Evolutionary conservation across 2,329 filamentous ascomycete species (phyloP).

Genomic region (Hypoxylon sp.): DNA sequence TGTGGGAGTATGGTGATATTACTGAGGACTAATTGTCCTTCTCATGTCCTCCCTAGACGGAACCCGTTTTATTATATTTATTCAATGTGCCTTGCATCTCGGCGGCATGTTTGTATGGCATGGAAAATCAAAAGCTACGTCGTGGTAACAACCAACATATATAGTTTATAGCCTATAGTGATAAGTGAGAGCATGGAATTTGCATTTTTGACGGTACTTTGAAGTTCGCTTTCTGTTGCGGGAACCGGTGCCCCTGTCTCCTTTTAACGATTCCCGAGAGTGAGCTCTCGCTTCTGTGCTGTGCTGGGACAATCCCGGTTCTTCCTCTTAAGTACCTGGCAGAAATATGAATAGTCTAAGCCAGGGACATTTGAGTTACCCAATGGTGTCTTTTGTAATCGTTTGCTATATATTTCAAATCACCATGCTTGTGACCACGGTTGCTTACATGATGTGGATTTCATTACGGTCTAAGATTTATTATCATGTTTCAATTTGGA

Average conservation of each 20-base stretch:
- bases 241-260: not conserved
- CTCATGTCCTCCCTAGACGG: not conserved
- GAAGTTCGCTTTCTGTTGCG: not conserved
- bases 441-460: constrained; percentile 9
- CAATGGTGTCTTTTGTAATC: constrained; percentile 8
- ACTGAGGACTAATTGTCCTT: constrained; percentile 80
- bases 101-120: constrained; percentile 32
- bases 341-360: not conserved
- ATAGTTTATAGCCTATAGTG: constrained; percentile 11
- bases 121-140: constrained; percentile 25
- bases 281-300: too few species aligned
- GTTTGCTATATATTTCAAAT: constrained; percentile 15
- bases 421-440: not conserved
- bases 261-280: too few species aligned
- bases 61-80: constrained; percentile 9
- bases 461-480: not conserved
- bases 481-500: not conserved
- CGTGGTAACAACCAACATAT: constrained; percentile 11
- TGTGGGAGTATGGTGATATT: constrained; percentile 99
- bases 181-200: constrained; percentile 14
- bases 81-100: constrained; percentile 8
- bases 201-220: constrained; percentile 2
- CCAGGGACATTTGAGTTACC: not conserved
- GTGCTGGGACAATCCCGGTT: too few species aligned
- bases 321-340: too few species aligned